Evolutionary conservation across 192 early-diverging fungal genomes (phyloP), one percentile per base, ranked within the genome.

Genomic region (Backusella psychrophila): DNA sequence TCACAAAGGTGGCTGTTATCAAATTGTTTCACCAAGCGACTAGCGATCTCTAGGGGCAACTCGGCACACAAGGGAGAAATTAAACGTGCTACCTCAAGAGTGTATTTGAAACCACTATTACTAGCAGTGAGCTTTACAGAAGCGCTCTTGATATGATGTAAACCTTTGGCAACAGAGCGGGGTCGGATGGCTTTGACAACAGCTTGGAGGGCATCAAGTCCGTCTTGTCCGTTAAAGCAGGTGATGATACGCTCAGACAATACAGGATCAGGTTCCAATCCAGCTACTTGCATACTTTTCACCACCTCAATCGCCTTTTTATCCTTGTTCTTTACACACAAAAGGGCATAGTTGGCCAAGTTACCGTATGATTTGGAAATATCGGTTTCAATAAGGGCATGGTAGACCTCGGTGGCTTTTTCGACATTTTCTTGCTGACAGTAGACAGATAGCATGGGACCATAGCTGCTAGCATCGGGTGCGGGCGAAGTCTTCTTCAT

Each of bases 381-480:
- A 36, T 83, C 82, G 1, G 71, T 77, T 66, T 72, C 65, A 35
- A 74, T 29, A 67, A 83, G 44, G 26, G 74, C 35, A 21, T 69
- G 3, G 66, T 83, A 83, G 36, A 77, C 34, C n/a, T 66, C 29
- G 9, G 73, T 70, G n/a, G 78, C 78, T 2, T 72, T 21, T 17
- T 74, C 72, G 9, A 80, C 36, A 15, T 67, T 26, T 34, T 56
- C 17, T 7, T 34, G 14, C 31, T 75, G 71, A 17, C 73, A 78
- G 42, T 77, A 74, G 41, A 73, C 66, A 34, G 76, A 72, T 0
- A 83, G 44, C 29, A 83, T 65, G 5, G 78, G 75, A 15, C 82
- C 82, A 72, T 75, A 83, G 31, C 75, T 83, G 44, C 73, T 75
- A 3, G 82, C 78, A 56, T 78, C 79, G 1, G 82, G 82, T 19